Evolutionary conservation across 768 basidiomycete genomes (phyloP).

Genomic region (Boletus edulis): DNA sequence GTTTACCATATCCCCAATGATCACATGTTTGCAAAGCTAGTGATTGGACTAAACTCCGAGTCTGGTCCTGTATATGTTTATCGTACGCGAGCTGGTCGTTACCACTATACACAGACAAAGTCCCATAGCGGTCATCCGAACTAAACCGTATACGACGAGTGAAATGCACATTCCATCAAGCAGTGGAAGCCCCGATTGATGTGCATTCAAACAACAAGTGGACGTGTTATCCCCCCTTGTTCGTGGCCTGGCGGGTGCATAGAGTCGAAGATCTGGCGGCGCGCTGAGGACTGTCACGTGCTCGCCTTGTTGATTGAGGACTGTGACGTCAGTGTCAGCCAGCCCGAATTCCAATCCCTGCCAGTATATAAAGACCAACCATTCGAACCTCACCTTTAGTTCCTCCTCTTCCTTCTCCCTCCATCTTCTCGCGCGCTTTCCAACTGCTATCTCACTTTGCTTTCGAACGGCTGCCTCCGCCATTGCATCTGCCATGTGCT

Average conservation of each 20-base stretch:
- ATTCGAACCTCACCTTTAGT: neutral
- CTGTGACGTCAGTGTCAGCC: neutral
- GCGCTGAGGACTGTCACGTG: no score
- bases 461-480: neutral
- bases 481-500: neutral
- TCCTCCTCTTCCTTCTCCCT: neutral
- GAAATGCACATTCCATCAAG: no score
- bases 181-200: no score
- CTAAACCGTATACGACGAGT: no score
- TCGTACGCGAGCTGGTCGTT: neutral
- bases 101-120: no score
- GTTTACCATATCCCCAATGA: conserved; percentile 14
- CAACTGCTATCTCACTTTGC: neutral
- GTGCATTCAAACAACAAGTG: no score
- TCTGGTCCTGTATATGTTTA: neutral
- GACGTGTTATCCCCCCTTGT: no score
- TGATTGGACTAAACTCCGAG: neutral
- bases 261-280: no score
- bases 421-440: neutral
- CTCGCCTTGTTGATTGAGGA: no score
- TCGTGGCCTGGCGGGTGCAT: no score
- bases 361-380: conserved; percentile 6
- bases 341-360: conserved; percentile 1
- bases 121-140: no score
- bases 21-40: conserved; percentile 4